Percentiles rank a stretch among this genome's conserved stretches.
phyloP scores from a whole-genome alignment of 257 asterid species.

The Solanum corneliomulleri region DNA sequence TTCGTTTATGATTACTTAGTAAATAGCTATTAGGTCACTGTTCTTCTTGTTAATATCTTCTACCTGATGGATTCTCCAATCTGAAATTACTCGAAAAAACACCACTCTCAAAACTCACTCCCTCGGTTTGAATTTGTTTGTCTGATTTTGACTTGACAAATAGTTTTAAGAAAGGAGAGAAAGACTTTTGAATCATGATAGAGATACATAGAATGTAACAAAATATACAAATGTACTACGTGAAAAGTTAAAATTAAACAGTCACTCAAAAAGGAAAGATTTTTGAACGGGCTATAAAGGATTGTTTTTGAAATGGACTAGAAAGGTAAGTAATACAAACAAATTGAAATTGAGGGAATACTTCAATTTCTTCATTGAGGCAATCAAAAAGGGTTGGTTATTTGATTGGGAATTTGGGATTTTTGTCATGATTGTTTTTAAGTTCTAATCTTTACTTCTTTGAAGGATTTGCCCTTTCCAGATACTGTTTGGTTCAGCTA shows the following conservation, averaged over 20 bases:
- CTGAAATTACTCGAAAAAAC: not conserved
- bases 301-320: not conserved
- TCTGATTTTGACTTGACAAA: not conserved
- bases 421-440: not conserved
- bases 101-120: not conserved
- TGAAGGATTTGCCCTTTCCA: not conserved
- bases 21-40: not conserved
- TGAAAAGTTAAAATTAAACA: not conserved
- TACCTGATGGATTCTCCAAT: not conserved
- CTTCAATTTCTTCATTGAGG: not conserved
- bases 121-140: not conserved
- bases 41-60: not conserved
- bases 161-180: not conserved
- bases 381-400: not conserved
- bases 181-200: not conserved
- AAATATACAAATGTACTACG: not conserved
- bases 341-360: not conserved
- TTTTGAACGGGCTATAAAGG: not conserved
- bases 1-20: not conserved
- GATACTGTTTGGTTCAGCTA: not conserved
- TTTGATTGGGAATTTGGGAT: not conserved
- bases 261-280: not conserved
- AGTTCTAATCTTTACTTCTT: not conserved
- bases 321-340: not conserved
- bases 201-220: not conserved